Base-by-base conservation (phyloP, 331 rosid species). In the Spiraea crenata region DNA sequence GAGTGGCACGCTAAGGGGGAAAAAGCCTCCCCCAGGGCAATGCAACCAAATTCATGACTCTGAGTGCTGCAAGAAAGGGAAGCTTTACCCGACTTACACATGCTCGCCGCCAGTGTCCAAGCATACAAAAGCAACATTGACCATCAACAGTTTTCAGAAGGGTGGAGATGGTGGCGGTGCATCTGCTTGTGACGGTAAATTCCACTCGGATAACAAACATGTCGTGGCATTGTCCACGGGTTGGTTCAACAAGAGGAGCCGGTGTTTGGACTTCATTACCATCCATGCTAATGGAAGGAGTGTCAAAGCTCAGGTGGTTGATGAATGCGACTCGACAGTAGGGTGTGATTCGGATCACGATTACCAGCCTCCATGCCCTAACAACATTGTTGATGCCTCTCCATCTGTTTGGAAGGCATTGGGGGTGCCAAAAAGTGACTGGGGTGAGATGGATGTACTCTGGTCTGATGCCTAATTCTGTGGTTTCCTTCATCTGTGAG, bases 371-470 rank as follows among this genome's bases (percentile, higher is more conserved):
- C 93, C 93, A 0, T 85, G 87, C 62, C 52, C 62, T 12, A 83
- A 85, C 74, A 80, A 88, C 49, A 47, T 83, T 35, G 93, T 85
- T 11, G 93, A 83, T 73, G 86, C 83, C 40, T 83, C 88, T 9
- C 75, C 72, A 17, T 87, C 80, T 47, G 85, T 87, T 47, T 84
- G 87, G 87, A 56, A 80, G 67, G 88, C 85, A 3, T 80, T 87
- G 61, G 74, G 67, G 19, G 74, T 86, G 5, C 72, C 81, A 8
- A 5, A 66, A 11, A 6, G 35, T 31, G 69, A 78, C 15, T 57
- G 77, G 84, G 84, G 82, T 57, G 56, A 35, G 3, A 6, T 85
- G 44, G 76, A 76, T 7, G 65, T 85, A 67, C 57, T 42, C 15
- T 82, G 89, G 82, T 70, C 88, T 3, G 78, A 81, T 60, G 77